phyloP scores from a whole-genome alignment of 2,329 filamentous ascomycete genomes.

The Nemania sp. region DNA sequence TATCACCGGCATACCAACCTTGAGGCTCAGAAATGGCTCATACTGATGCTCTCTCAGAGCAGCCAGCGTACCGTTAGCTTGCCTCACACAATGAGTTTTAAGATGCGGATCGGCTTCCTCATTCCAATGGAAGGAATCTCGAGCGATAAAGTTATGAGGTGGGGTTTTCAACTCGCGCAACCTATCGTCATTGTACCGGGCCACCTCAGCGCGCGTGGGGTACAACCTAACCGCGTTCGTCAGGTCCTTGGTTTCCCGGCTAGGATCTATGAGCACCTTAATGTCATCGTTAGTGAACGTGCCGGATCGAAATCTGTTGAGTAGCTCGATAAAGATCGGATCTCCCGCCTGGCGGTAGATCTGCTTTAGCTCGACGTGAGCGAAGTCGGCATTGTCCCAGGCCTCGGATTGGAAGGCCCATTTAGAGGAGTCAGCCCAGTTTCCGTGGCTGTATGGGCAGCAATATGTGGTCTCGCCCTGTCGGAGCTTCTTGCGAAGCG shows the following conservation, averaged over 20 bases:
- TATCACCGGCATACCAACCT: not conserved
- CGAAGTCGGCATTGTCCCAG: not conserved
- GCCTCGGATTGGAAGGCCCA: slow-evolving; percentile 1
- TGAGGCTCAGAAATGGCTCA: not conserved
- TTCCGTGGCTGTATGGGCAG: not conserved
- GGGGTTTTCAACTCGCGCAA: not conserved
- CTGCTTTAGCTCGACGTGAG: not conserved
- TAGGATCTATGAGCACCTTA: not conserved
- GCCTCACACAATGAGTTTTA: not conserved
- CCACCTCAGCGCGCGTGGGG: not conserved
- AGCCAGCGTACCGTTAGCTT: not conserved
- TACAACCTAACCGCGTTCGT: not conserved
- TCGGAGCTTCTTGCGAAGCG: not conserved
- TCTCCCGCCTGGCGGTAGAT: slow-evolving; percentile 1
- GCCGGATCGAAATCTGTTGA: not conserved
- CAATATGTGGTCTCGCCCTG: not conserved
- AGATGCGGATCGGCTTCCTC: not conserved
- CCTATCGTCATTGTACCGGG: not conserved
- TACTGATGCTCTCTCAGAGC: not conserved
- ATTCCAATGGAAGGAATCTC: not conserved
- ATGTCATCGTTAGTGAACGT: not conserved
- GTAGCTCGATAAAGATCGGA: slow-evolving; percentile 1
- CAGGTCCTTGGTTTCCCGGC: not conserved
- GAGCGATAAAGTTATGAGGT: not conserved
- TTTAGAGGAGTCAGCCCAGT: not conserved